Percentiles rank a stretch among this genome's conserved stretches.
These are phyloP conservation scores for Termitomyces sp. DNA, from an alignment of 768 basidiomycete species.

Conservation along the genomic window DNA sequence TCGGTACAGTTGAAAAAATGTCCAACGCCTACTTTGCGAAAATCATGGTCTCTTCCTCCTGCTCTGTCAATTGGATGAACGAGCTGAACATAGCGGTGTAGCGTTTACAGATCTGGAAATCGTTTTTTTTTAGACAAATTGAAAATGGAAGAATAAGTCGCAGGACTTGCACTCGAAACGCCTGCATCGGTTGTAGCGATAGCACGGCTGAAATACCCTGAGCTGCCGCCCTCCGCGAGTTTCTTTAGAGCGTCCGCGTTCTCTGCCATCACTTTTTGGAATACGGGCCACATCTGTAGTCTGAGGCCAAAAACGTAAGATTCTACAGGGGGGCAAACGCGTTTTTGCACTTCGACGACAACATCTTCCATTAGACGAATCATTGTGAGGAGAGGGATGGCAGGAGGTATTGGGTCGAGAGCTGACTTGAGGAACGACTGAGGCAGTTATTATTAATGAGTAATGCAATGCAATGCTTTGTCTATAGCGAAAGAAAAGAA, in stretches of 20 bases:
- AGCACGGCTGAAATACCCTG: constrained; percentile 59
- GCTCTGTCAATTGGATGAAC: constrained; percentile 73
- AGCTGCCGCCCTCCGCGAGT: constrained; percentile 66
- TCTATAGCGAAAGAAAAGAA: background rate
- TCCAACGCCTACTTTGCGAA: constrained; percentile 74
- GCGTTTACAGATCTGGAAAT: constrained; percentile 57
- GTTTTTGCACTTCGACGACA: constrained; percentile 66
- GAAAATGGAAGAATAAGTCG: background rate
- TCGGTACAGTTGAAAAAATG: background rate
- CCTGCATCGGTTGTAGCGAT: constrained; percentile 61
- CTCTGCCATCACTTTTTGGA: constrained; percentile 83
- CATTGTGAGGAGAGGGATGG: constrained; percentile 80
- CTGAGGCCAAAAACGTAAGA: constrained; percentile 76
- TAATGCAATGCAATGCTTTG: background rate
- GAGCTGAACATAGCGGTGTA: constrained; percentile 82
- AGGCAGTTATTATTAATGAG: background rate
- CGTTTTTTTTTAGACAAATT: background rate
- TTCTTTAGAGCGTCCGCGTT: constrained; percentile 81
- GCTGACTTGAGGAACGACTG: constrained; percentile 67
- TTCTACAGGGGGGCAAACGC: constrained; percentile 77
- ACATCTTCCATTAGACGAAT: constrained; percentile 86
- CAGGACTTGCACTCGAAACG: constrained; percentile 51
- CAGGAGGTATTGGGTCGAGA: constrained; percentile 70
- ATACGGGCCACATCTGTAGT: constrained; percentile 89
- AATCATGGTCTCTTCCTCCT: constrained; percentile 93